These are phyloP conservation scores for Cyberlindnera xylosilytica DNA, from an alignment of 805 yeast species.

Conservation along the genomic window DNA sequence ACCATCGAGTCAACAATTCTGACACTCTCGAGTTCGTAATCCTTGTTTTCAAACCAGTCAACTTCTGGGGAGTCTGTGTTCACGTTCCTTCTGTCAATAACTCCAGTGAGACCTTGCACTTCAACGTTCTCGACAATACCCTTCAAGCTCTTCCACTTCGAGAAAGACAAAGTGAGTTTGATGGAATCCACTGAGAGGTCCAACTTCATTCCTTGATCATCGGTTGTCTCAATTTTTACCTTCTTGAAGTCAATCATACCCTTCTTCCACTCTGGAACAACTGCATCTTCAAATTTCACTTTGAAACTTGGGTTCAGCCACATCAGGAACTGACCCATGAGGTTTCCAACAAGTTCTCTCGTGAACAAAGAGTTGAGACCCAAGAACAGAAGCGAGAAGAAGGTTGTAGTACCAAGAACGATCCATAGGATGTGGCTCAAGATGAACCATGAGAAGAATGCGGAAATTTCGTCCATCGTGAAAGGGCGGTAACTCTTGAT, in stretches of 20 bases:
- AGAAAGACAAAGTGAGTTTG: slow-evolving; percentile 72
- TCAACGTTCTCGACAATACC: slow-evolving; percentile 82
- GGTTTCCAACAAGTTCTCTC: slow-evolving; percentile 80
- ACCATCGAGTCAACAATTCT: slow-evolving; percentile 52
- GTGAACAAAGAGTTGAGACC: slow-evolving; percentile 78
- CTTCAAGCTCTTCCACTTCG: slow-evolving; percentile 81
- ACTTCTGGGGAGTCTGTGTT: slow-evolving; percentile 23
- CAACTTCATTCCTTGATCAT: slow-evolving; percentile 73
- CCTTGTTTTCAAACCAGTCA: slow-evolving; percentile 32
- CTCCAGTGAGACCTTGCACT: slow-evolving; percentile 80
- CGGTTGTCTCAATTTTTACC: slow-evolving; percentile 61
- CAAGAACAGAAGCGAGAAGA: slow-evolving; percentile 72
- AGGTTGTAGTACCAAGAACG: slow-evolving; percentile 85
- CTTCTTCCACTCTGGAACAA: slow-evolving; percentile 89
- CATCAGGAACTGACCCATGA: slow-evolving; percentile 75
- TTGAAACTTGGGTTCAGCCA: slow-evolving; percentile 67
- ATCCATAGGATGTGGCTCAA: slow-evolving; percentile 81
- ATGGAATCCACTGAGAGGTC: slow-evolving; percentile 79
- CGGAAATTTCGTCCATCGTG: slow-evolving; percentile 83
- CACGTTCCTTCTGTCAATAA: slow-evolving; percentile 56
- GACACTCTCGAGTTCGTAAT: slow-evolving; percentile 39
- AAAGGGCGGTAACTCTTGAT: slow-evolving; percentile 79
- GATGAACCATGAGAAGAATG: slow-evolving; percentile 85
- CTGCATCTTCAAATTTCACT: slow-evolving; percentile 83
- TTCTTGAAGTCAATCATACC: slow-evolving; percentile 79